These are phyloP conservation scores for Cladochytrium replicatum DNA, from an alignment of 192 early-diverging fungal genomes.

Conservation along the genomic window DNA sequence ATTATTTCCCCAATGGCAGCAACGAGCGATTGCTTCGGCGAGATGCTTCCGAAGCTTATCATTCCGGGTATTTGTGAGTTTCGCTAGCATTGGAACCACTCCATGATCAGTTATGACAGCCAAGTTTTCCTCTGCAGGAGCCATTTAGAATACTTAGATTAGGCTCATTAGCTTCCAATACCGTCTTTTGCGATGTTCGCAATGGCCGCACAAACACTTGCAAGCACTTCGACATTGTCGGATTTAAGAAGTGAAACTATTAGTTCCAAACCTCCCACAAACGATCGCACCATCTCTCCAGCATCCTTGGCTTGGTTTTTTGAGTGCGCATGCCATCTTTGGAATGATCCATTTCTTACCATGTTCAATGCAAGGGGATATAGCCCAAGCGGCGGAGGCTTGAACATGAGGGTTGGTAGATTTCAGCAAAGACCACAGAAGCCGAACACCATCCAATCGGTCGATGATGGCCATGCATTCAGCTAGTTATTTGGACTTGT, in stretches of 20 bases:
- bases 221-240: conserved; percentile 45
- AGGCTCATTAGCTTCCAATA: conserved; percentile 5
- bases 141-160: background rate
- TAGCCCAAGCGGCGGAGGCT: conserved; percentile 55
- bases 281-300: conserved; percentile 60
- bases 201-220: conserved; percentile 53
- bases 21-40: conserved; percentile 50
- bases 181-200: conserved; percentile 60
- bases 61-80: conserved; percentile 47
- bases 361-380: conserved; percentile 58
- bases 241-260: conserved; percentile 57
- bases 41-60: conserved; percentile 53
- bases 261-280: conserved; percentile 56
- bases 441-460: conserved; percentile 48
- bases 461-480: conserved; percentile 60
- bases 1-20: conserved; percentile 61
- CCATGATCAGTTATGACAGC: conserved; percentile 64
- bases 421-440: conserved; percentile 57
- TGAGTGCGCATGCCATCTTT: too few species aligned
- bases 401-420: conserved; percentile 48
- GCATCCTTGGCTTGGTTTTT: conserved; percentile 51
- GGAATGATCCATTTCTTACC: conserved; percentile 23
- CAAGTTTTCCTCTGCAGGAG: conserved; percentile 46
- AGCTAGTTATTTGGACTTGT: conserved; percentile 13
- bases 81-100: conserved; percentile 55